Percentiles rank a stretch among this genome's conserved stretches.
phyloP scores from a whole-genome alignment of 1,284 basidiomycete species.

The Marasmius sp. region DNA sequence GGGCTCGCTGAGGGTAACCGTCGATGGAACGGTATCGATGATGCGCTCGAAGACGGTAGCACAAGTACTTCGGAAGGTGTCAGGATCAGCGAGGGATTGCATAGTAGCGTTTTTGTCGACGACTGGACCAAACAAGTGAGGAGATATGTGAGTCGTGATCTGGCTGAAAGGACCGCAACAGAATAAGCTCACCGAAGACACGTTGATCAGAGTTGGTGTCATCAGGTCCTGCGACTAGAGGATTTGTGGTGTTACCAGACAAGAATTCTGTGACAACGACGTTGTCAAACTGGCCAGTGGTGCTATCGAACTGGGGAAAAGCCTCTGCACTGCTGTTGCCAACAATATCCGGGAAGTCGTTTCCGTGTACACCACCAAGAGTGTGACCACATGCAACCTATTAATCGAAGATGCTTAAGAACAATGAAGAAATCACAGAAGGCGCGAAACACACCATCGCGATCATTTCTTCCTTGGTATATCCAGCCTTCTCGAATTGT shows the following conservation, averaged over 20 bases:
- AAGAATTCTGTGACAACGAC: conserved; percentile 17
- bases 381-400: conserved; percentile 25
- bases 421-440: not conserved
- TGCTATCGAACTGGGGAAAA: conserved; percentile 9
- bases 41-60: conserved; percentile 12
- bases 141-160: not conserved
- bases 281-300: not conserved
- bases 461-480: conserved; percentile 8
- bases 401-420: not conserved
- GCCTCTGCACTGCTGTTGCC: not conserved
- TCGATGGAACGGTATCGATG: conserved; percentile 17
- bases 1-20: conserved; percentile 12
- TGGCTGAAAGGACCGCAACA: not conserved
- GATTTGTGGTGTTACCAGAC: conserved; percentile 17
- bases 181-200: conserved; percentile 12
- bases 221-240: conserved; percentile 18
- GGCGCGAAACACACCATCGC: not conserved
- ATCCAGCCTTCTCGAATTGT: conserved; percentile 6
- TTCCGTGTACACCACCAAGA: conserved; percentile 25
- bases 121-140: not conserved
- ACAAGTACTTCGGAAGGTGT: conserved; percentile 13
- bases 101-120: not conserved
- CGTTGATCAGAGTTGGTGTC: conserved; percentile 20
- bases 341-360: conserved; percentile 24
- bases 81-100: conserved; percentile 6